Base-by-base conservation (phyloP, 2,329 filamentous ascomycete species). In the Plenodomus biglobosus region DNA sequence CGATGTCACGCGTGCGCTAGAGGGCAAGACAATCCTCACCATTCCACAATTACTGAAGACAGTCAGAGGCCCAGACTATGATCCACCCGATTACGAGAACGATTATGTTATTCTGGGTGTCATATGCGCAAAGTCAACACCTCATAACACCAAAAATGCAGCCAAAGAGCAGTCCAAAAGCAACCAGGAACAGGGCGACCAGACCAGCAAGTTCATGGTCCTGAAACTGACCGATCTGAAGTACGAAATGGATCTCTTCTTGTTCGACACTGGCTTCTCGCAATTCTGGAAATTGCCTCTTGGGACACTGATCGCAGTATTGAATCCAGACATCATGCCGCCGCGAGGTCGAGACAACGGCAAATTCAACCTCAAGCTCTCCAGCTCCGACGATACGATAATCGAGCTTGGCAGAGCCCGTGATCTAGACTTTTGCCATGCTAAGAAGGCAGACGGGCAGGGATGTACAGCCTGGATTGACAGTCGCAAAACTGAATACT, bases 261-360 rank as follows among this genome's bases (percentile, higher is more conserved):
- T 99, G 13, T 99, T 99, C 73, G 88, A 89, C 62, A 85, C 87
- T 0, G 95, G 90, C 6, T 96, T 97, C 62, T 86, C 89, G 15
- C 85, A 88, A 45, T 99, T 94, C 75, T 97, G 92, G 87, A 95
- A 95, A 67, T 77, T 97, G n/a, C 85, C 85, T 0, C 83, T 90
- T 1, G 94, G 94, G n/a, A 96, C 92, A 0, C 81, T 97, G 1
- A 79, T 99, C 46, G 94, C 92, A 4, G 88, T 99, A 20, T 78
- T 99, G 22, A 99, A 99, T 65, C 94, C 94, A 1, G 85, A 79
- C 16, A 87, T 97, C 59, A 89, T 99, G 85, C 90, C 92, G 2
- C 92, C 92, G 0, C 87, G 88, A 0, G 85, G 85, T 51, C 79
- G 84, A 15, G 88, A 92, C 54, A 92, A 88, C 0, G 91, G 91